Base-by-base conservation (phyloP, 2,329 filamentous ascomycete genomes). In the Aspergillus chevalieri region DNA sequence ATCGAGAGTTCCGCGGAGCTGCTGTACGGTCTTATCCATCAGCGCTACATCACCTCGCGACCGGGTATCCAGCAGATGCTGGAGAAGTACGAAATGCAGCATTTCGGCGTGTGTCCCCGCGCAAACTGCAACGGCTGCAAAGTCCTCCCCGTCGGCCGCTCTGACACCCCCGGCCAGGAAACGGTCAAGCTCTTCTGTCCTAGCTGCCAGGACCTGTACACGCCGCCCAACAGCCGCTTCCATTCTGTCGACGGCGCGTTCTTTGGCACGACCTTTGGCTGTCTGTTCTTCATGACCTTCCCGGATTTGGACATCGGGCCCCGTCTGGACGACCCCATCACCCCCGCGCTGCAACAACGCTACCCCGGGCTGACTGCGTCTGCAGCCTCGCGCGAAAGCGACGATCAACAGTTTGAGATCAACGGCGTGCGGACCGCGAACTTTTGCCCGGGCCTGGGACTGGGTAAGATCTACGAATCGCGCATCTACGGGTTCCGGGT, bases 161-260 rank as follows among this genome's bases (percentile, higher is more conserved):
- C 89, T 51, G 93, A 98, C 70, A 93, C 92, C 44, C 92, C 93
- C 0, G 93, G 93, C 56, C 87, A 95, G 69, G 92, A 98, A 65
- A 98, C 93, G 0, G 93, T 98, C 65, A 98, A 98, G 76, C 82
- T 98, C 19, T 98, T 96, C 75, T 98, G 93, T 68, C 93, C 93
- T 2, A 91, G 89, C 54, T 98, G 93, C 71, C 82, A 96, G 57
- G 93, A 98, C 67, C 89, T 97, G 62, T 98, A 97, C 71, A 93
- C 93, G 0, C 93, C 93, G 3, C 93, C 93, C 38, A 98, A 97
- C 76, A 95, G 89, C 64, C 84, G 93, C 17, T 98, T 97, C 68
- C 93, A 97, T 71, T 92, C 89, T 2, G 93, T 98, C 30, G 93
- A 98, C 60, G 93, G 93, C 47, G 93, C 93, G 43, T 98, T 97